Evolutionary conservation across 371 early-diverging fungal genomes (phyloP).

Genomic region (Mucor sp.): DNA sequence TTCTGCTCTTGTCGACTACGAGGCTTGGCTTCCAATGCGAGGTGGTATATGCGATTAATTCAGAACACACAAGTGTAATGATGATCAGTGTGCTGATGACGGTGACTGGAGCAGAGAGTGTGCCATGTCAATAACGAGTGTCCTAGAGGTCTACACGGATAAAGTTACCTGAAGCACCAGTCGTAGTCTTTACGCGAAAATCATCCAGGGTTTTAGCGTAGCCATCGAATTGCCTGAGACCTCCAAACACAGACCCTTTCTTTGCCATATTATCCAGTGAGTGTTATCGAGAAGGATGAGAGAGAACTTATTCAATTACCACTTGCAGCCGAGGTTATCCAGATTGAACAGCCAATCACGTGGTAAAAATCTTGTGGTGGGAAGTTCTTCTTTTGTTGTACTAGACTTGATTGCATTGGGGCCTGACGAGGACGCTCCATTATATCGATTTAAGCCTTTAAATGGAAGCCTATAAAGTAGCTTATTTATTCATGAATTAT

Average conservation of each 20-base stretch:
- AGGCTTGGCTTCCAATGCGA: conserved; percentile 73
- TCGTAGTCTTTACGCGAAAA: conserved; percentile 85
- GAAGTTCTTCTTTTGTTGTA: no score
- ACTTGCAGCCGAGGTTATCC: neutral
- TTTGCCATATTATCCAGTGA: conserved; percentile 12
- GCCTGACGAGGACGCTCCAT: no score
- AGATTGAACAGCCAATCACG: neutral
- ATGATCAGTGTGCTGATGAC: conserved; percentile 77
- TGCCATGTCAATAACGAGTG: neutral
- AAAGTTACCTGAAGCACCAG: conserved; percentile 78
- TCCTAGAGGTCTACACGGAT: neutral
- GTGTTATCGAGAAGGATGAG: neutral
- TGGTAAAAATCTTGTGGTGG: neutral
- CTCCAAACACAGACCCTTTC: conserved; percentile 44
- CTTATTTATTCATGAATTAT: no score
- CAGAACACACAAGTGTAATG: conserved; percentile 72
- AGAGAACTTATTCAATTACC: neutral
- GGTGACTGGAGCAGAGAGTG: conserved; percentile 63
- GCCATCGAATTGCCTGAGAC: conserved; percentile 80
- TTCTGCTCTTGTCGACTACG: conserved; percentile 83
- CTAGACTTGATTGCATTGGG: no score
- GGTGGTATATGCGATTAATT: conserved; percentile 79
- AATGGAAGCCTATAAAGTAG: no score
- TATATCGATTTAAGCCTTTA: no score
- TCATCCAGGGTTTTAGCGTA: conserved; percentile 97